Percentiles rank a stretch among this genome's conserved stretches.
Conservation (phyloP, 1,139 yeast species). For the Hyphopichia wangnamkhiaoensis region DNA sequence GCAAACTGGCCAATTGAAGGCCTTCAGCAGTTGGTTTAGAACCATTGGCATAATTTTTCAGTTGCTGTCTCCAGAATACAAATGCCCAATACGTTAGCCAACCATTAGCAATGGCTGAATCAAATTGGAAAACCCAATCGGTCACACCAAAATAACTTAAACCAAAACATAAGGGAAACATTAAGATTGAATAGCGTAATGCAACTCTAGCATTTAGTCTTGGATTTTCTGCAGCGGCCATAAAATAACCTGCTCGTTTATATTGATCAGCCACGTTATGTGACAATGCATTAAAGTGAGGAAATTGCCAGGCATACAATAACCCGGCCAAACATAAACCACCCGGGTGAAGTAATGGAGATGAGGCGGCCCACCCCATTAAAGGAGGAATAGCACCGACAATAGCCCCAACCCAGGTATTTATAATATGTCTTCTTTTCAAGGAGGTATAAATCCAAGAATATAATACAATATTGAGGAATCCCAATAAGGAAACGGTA, state of each 20-base stretch:
- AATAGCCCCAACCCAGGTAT: slow-evolving; percentile 98
- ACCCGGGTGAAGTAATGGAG: slow-evolving; percentile 79
- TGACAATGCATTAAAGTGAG: slow-evolving; percentile 91
- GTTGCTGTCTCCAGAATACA: slow-evolving; percentile 82
- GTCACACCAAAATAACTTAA: slow-evolving; percentile 77
- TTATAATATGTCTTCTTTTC: slow-evolving; percentile 78
- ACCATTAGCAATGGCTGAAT: slow-evolving; percentile 77
- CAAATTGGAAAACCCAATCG: slow-evolving; percentile 77
- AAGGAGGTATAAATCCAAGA: slow-evolving; percentile 90
- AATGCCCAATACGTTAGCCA: slow-evolving; percentile 84
- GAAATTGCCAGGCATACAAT: slow-evolving; percentile 97
- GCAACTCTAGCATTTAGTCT: slow-evolving; percentile 91
- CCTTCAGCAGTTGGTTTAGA: slow-evolving; percentile 53
- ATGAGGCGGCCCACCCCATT: slow-evolving; percentile 99
- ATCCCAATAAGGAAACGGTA: slow-evolving; percentile 77
- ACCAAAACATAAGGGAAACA: slow-evolving; percentile 93
- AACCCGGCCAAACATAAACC: slow-evolving; percentile 94
- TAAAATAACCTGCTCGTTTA: slow-evolving; percentile 89
- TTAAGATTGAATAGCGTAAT: slow-evolving; percentile 77
- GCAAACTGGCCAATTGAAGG: slow-evolving; percentile 55
- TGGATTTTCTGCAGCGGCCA: slow-evolving; percentile 96
- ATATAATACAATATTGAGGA: slow-evolving; percentile 74
- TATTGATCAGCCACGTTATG: slow-evolving; percentile 89
- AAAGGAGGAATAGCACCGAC: slow-evolving; percentile 98
- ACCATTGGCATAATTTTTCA: slow-evolving; percentile 47